Evolutionary conservation across 352 stramenopile genomes (phyloP).

Genomic region (Elongisporangium senticosum): DNA sequence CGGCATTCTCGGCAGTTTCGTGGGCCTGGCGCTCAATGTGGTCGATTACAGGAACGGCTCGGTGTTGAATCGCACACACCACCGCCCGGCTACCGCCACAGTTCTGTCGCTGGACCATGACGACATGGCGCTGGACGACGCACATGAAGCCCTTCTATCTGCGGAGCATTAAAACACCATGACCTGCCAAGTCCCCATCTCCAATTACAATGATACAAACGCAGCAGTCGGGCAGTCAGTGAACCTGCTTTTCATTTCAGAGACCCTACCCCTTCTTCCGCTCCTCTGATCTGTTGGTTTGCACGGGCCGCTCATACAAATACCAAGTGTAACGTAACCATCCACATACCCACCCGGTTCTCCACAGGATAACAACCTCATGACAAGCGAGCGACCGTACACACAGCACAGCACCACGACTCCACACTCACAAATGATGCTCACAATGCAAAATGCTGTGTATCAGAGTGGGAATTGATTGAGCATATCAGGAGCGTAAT

Average conservation of each 20-base stretch:
- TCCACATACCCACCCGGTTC: not conserved
- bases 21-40: constrained; percentile 68
- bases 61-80: constrained; percentile 58
- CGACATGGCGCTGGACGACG: constrained; percentile 11
- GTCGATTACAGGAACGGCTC: constrained; percentile 76
- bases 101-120: constrained; percentile 50
- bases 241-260: not conserved
- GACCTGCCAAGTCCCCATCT: not conserved
- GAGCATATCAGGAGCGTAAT: not conserved
- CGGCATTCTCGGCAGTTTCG: constrained; percentile 60
- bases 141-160: constrained; percentile 53
- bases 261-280: not conserved
- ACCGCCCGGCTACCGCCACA: constrained; percentile 16
- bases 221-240: not conserved
- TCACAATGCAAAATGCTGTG: not conserved
- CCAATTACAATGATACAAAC: not conserved
- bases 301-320: not conserved
- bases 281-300: not conserved
- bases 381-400: not conserved
- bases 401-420: not conserved
- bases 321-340: not conserved
- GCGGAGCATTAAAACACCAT: constrained; percentile 36
- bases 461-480: not conserved
- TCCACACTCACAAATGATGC: not conserved
- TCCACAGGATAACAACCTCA: not conserved